Evolutionary conservation across 2,329 filamentous ascomycete genomes (phyloP).

Genomic region (Emericellopsis cladophorae): DNA sequence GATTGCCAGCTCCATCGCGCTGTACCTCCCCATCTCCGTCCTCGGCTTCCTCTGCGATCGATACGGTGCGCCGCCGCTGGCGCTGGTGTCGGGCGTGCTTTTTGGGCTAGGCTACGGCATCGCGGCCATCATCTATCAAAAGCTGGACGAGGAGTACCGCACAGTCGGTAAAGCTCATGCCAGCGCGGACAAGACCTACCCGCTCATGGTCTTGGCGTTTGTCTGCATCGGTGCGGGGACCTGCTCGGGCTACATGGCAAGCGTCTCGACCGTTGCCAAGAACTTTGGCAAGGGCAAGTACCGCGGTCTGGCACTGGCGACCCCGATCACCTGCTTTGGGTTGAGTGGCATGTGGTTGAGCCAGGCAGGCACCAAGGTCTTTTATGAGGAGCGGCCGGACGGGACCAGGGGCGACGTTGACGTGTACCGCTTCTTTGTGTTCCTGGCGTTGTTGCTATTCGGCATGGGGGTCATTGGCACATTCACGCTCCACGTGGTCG

Average conservation of each 20-base stretch:
- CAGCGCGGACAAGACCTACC: conserved; percentile 51
- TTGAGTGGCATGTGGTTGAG: conserved; percentile 94
- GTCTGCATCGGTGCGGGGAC: conserved; percentile 72
- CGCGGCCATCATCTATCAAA: conserved; percentile 64
- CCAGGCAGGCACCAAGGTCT: conserved; percentile 67
- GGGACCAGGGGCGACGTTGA: conserved; percentile 52
- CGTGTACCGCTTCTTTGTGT: conserved; percentile 81
- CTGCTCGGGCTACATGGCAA: conserved; percentile 76
- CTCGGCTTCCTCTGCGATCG: conserved; percentile 90
- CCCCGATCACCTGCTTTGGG: conserved; percentile 86
- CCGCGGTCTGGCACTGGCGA: conserved; percentile 76
- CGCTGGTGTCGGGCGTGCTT: conserved; percentile 56
- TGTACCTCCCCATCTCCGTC: conserved; percentile 85
- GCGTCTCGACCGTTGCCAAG: conserved; percentile 94
- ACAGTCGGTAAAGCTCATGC: conserved; percentile 15
- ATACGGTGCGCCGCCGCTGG: conserved; percentile 65
- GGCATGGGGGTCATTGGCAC: conserved; percentile 60
- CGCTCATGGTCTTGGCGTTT: conserved; percentile 77
- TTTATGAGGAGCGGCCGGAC: conserved; percentile 56
- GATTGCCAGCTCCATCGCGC: conserved; percentile 73
- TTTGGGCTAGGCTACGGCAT: conserved; percentile 75
- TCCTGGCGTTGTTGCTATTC: conserved; percentile 62
- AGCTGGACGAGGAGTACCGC: conserved; percentile 32
- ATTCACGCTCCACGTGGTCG: conserved; percentile 64
- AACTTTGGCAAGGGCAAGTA: conserved; percentile 88